These are phyloP conservation scores for Verticillium zaregamsianum DNA, from an alignment of 2,329 filamentous ascomycete species.

Conservation along the genomic window DNA sequence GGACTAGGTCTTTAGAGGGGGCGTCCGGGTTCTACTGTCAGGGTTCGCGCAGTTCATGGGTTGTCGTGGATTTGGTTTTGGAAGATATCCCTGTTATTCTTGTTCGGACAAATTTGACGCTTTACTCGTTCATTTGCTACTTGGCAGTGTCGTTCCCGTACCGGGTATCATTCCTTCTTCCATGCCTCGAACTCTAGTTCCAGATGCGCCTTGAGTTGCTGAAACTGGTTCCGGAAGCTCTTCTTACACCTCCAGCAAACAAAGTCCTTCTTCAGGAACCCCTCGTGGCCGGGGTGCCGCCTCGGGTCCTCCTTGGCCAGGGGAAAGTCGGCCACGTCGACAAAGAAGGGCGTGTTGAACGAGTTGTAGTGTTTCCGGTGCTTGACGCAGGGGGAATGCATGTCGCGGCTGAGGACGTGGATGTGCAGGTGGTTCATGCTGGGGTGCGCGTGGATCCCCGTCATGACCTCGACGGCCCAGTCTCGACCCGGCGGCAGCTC, in stretches of 20 bases:
- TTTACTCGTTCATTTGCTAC: not conserved
- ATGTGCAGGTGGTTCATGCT: slow-evolving; percentile 92
- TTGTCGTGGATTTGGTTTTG: not conserved
- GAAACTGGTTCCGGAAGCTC: slow-evolving; percentile 72
- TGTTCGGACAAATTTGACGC: not conserved
- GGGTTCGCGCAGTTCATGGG: not conserved
- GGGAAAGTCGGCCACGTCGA: slow-evolving; percentile 76
- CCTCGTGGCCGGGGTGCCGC: slow-evolving; percentile 48
- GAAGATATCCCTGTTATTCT: not conserved
- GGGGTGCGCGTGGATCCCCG: slow-evolving; percentile 81
- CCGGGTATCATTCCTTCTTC: slow-evolving; percentile 53
- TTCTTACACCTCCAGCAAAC: slow-evolving; percentile 79
- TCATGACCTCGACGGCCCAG: slow-evolving; percentile 70
- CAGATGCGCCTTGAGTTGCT: slow-evolving; percentile 71
- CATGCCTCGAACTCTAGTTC: slow-evolving; percentile 70
- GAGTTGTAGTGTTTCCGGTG: slow-evolving; percentile 89
- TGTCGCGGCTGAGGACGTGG: slow-evolving; percentile 80
- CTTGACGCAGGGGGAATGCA: slow-evolving; percentile 66
- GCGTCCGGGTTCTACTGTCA: not conserved
- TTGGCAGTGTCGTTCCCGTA: not conserved
- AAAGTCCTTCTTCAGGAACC: slow-evolving; percentile 63
- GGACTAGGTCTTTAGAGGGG: not conserved
- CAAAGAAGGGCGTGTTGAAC: slow-evolving; percentile 81
- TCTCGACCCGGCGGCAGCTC: slow-evolving; percentile 68
- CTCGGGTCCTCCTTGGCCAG: slow-evolving; percentile 61